Base-by-base conservation (phyloP, 257 asterid species). In the Jasminum sambac region DNA sequence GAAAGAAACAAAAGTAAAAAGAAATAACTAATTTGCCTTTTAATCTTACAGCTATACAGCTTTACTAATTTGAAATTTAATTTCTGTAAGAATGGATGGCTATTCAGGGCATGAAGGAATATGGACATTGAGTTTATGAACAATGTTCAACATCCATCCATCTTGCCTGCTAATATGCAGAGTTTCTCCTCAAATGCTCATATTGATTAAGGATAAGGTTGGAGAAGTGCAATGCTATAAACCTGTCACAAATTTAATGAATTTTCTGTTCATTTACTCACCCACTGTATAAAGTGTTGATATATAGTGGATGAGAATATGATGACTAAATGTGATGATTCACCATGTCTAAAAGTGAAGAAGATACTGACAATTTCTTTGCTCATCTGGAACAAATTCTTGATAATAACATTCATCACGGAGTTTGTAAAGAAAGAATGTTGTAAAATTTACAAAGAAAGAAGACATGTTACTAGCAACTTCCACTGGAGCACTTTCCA, bases 291-390 rank as follows among this genome's bases (percentile, higher is more conserved):
- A 73, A 67, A 52, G 67, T 37, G 41, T 36, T 61, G 46, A 44
- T 13, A 67, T 6, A 5, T 55, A 25, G 38, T 74, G 60, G 37
- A 5, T 30, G 65, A 25, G 44, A 16, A 57, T 23, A 3, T 44
- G 63, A 24, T 25, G 40, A 2, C 21, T 43, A 5, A 52, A 46
- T 81, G n/a, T n/a, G n/a, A n/a, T n/a, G n/a, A n/a, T n/a, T n/a
- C n/a, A n/a, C n/a, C n/a, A n/a, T n/a, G n/a, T n/a, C n/a, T n/a
- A n/a, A n/a, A n/a, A n/a, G n/a, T n/a, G n/a, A n/a, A n/a, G n/a
- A n/a, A n/a, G n/a, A n/a, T n/a, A n/a, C n/a, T n/a, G n/a, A n/a
- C n/a, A n/a, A n/a, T n/a, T n/a, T n/a, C n/a, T n/a, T n/a, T n/a
- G n/a, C n/a, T n/a, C n/a, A n/a, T n/a, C n/a, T n/a, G n/a, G n/a